Evolutionary conservation across 179 eudicot genomes (phyloP).

Genomic region (Corrigiola litoralis): DNA sequence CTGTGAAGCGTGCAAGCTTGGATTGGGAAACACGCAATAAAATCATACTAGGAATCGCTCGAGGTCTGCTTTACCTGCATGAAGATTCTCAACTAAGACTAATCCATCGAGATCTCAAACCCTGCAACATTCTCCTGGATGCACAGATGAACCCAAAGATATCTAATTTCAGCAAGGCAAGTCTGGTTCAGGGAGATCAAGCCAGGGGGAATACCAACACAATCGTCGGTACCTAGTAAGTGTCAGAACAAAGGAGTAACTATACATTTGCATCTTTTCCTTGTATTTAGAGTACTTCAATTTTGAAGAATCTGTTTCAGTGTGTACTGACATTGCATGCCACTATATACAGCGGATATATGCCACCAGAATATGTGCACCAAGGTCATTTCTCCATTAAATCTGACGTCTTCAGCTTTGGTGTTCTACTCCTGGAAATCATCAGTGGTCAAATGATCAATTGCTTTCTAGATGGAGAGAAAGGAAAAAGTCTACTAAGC

Average conservation of each 20-base stretch:
- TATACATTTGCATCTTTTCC: no score
- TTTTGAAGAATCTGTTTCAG: no score
- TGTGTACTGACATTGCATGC: background rate
- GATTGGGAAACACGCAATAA: conserved; percentile 35
- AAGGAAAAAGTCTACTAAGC: conserved; percentile 12
- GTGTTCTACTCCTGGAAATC: conserved; percentile 27
- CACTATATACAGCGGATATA: conserved; percentile 31
- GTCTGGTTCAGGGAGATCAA: conserved; percentile 21
- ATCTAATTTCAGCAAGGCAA: conserved; percentile 42
- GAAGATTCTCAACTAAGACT: conserved; percentile 40
- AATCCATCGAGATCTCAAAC: conserved; percentile 43
- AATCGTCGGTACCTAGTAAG: conserved; percentile 32
- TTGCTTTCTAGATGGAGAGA: conserved; percentile 7
- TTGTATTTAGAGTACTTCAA: no score
- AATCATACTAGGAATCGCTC: conserved; percentile 35
- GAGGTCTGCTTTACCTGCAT: conserved; percentile 47
- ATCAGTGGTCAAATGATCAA: conserved; percentile 13
- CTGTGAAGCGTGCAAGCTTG: conserved; percentile 16
- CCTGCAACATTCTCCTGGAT: conserved; percentile 39
- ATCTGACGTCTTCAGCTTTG: conserved; percentile 32
- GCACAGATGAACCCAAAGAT: conserved; percentile 39
- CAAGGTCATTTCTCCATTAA: conserved; percentile 21
- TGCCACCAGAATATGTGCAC: conserved; percentile 28
- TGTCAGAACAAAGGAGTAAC: no score
- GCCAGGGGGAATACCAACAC: conserved; percentile 9